Conservation (phyloP, 306 rosid species). For the Nissolia schottii region DNA sequence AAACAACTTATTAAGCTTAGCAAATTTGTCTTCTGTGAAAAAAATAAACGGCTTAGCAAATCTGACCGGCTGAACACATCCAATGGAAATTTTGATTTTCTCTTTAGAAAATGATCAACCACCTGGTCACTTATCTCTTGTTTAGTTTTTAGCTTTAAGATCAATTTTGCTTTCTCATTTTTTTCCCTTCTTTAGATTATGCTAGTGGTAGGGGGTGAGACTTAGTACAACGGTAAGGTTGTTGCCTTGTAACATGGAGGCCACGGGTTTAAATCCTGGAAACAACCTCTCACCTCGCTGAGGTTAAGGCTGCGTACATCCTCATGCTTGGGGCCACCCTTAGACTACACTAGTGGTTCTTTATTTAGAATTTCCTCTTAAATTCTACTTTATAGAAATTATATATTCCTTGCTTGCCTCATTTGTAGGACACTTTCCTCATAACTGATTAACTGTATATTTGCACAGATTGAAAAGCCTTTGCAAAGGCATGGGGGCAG, state of each 20-base stretch:
- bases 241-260: too few relatives aligned
- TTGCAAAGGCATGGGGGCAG: conserved; percentile 97
- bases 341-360: neutral
- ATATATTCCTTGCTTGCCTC: neutral
- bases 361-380: neutral
- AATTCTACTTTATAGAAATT: neutral
- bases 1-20: neutral
- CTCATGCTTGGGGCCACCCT: too few relatives aligned
- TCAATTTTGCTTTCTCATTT: neutral
- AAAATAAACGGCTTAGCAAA: neutral
- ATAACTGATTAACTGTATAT: conserved; percentile 2
- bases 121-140: neutral
- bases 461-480: conserved; percentile 83
- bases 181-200: neutral
- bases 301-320: too few relatives aligned
- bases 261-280: too few relatives aligned
- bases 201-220: too few relatives aligned
- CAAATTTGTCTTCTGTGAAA: too few relatives aligned
- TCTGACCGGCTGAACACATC: neutral
- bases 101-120: neutral
- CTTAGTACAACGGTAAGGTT: too few relatives aligned
- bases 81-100: neutral
- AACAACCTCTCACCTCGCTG: too few relatives aligned
- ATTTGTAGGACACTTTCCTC: conserved; percentile 6
- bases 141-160: neutral